Conservation (phyloP, 768 basidiomycete genomes). For the Russula ochroleuca region DNA sequence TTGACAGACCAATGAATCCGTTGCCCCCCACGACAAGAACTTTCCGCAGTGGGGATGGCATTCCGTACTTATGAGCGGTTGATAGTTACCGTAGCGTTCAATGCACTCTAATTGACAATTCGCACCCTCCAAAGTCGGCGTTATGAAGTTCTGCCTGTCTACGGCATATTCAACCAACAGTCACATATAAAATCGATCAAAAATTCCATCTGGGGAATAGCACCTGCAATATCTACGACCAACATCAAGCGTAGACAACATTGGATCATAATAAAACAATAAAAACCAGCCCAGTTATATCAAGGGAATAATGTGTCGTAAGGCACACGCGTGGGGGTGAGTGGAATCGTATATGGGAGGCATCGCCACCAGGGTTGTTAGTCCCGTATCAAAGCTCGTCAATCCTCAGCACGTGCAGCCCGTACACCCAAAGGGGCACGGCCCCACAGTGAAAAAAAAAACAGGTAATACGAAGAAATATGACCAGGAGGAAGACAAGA, state of each 20-base stretch:
- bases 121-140: neutral
- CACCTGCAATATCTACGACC: conserved; percentile 6
- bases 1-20: conserved; percentile 79
- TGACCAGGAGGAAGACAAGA: conserved; percentile 15
- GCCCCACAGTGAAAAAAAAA: conserved; percentile 17
- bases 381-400: conserved; percentile 36
- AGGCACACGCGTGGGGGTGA: conserved; percentile 28
- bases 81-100: too few relatives aligned
- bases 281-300: conserved; percentile 21
- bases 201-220: neutral
- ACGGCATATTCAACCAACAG: neutral
- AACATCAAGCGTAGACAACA: neutral
- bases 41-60: conserved; percentile 41
- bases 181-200: neutral
- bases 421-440: conserved; percentile 21
- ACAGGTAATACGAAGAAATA: conserved; percentile 23
- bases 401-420: conserved; percentile 27
- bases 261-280: neutral
- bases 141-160: neutral
- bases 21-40: conserved; percentile 98
- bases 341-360: conserved; percentile 29
- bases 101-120: too few relatives aligned
- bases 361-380: conserved; percentile 45
- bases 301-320: conserved; percentile 25
- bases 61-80: neutral